These are phyloP conservation scores for Agaricus subrufescens DNA, from an alignment of 768 basidiomycete species.

Conservation along the genomic window DNA sequence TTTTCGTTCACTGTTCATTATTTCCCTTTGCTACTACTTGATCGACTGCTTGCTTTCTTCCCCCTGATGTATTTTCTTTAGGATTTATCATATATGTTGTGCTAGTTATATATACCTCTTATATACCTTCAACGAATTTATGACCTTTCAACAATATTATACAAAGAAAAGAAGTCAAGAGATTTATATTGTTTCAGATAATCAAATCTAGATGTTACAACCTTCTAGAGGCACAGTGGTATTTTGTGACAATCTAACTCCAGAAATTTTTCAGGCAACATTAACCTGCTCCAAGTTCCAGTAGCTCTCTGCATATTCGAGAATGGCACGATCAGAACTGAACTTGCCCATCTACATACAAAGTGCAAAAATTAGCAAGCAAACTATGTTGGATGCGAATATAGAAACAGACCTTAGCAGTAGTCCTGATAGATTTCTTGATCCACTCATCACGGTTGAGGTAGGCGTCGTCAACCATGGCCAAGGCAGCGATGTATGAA, in stretches of 20 bases:
- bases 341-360: constrained; percentile 85
- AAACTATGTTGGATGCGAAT: not conserved
- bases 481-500: constrained; percentile 74
- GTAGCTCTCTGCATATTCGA: constrained; percentile 86
- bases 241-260: not conserved
- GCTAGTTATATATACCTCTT: no score
- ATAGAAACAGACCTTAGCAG: constrained; percentile 52
- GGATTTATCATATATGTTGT: no score
- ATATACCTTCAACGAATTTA: no score
- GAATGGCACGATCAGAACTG: constrained; percentile 90
- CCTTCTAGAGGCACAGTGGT: not conserved
- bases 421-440: constrained; percentile 84
- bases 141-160: no score
- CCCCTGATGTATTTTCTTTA: no score
- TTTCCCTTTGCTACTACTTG: no score
- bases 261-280: constrained; percentile 13
- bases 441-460: constrained; percentile 82
- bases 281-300: constrained; percentile 65
- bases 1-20: not conserved
- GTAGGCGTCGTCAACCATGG: constrained; percentile 88
- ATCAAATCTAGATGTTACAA: no score
- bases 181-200: no score
- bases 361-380: not conserved
- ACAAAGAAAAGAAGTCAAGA: no score
- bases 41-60: no score